These are phyloP conservation scores for Ceratobasidium theobromae DNA, from an alignment of 1,284 basidiomycete genomes.

Conservation along the genomic window DNA sequence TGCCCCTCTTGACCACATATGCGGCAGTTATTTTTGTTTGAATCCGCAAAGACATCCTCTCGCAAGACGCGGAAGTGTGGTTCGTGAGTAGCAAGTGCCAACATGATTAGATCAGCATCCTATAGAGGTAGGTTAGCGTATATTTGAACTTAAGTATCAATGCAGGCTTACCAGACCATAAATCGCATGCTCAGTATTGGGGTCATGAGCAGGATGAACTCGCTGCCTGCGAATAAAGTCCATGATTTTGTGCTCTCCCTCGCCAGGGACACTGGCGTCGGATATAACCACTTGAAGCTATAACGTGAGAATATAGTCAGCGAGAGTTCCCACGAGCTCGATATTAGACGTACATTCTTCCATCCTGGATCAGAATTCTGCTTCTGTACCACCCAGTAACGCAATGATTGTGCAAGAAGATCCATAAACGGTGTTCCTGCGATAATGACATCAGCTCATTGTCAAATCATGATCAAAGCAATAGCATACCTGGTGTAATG, in stretches of 20 bases:
- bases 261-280: conserved; percentile 96
- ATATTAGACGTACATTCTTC: conserved; percentile 69
- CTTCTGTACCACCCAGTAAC: conserved; percentile 97
- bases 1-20: conserved; percentile 95
- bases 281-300: conserved; percentile 96
- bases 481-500: conserved; percentile 78
- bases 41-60: conserved; percentile 95
- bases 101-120: conserved; percentile 99
- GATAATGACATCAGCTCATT: conserved; percentile 11
- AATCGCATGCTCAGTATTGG: conserved; percentile 96
- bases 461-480: neutral
- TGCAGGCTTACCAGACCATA: conserved; percentile 81
- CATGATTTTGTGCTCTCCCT: conserved; percentile 99
- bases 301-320: conserved; percentile 11
- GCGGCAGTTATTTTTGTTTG: conserved; percentile 77
- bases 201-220: conserved; percentile 82
- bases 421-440: conserved; percentile 95
- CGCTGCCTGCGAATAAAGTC: conserved; percentile 95
- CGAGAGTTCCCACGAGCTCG: conserved; percentile 25
- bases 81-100: conserved; percentile 96
- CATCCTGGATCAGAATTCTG: conserved; percentile 95
- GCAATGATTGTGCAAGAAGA: conserved; percentile 80
- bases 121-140: conserved; percentile 41
- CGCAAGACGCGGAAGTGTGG: conserved; percentile 96
- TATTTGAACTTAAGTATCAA: neutral